Evolutionary conservation across 768 basidiomycete species (phyloP), one percentile per base, ranked within the genome.

Genomic region (Boletus rubescentipes): DNA sequence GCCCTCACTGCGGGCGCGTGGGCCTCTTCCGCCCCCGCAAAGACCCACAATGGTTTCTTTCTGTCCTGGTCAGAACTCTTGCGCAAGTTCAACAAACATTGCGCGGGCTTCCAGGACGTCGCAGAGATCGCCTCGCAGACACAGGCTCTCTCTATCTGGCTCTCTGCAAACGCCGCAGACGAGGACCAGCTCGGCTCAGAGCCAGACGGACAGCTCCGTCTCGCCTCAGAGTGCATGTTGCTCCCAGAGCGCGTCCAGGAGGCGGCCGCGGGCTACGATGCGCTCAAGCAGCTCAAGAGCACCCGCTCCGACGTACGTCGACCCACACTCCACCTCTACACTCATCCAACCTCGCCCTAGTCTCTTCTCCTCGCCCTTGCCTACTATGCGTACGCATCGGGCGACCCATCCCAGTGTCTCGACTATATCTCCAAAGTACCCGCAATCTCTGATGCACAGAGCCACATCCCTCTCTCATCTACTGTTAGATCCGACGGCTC

Each of bases 61-160:
- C 67, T 93, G 15, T 73, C 84, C 11, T 94, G 92, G 92, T 76
- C 84, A 2, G 87, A 91, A 63, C 80, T 93, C 12, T 71, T 93
- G 37, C 81, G 89, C 59, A 94, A 94, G 71, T 92, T 91, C 74
- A 85, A 88, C 67, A 94, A 94, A 59, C 92, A 94, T 60, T 87
- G 86, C 62, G 69, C 68, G 6, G 85, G 86, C 0, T 83, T 77
- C 60, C 61, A 68, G 55, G 84, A 85, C 53, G 74, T 87, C 14
- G 77, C 83, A 4, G 83, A 87, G 60, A 75, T 90, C 54, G 87
- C 86, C 16, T 80, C 77, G 0, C 83, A 87, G 61, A 90, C 83
- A 0, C 86, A 85, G 31, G 77, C 79, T 1, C 73, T 92, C 30
- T 79, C 82, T 6, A 64, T 88, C 31, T 74, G 87, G 41, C 75